A percentile compares a stretch with the other conserved stretches of the same genome.
phyloP scores from a whole-genome alignment of 2,329 filamentous ascomycete genomes.

The Aspergillus novofumigatus region DNA sequence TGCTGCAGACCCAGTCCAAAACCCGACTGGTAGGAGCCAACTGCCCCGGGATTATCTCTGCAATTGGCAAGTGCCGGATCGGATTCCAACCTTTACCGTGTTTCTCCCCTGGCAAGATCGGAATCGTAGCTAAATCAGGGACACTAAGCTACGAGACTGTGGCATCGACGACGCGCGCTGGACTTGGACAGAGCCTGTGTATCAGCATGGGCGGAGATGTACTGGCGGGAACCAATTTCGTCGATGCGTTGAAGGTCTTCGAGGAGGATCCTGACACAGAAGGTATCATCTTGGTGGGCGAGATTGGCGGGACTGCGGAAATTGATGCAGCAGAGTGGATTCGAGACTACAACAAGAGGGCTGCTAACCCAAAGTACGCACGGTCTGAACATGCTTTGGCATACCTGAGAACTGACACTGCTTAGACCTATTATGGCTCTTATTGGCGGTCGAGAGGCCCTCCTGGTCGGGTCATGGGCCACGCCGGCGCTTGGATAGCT shows the following conservation, averaged over 20 bases:
- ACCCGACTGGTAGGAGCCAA: constrained; percentile 76
- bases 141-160: constrained; percentile 78
- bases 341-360: constrained; percentile 56
- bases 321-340: constrained; percentile 72
- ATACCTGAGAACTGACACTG: constrained; percentile 8
- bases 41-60: constrained; percentile 73
- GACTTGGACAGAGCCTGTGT: constrained; percentile 71
- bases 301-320: constrained; percentile 67
- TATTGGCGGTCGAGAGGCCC: constrained; percentile 63
- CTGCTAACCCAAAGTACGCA: constrained; percentile 59
- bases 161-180: constrained; percentile 67
- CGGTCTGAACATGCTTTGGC: constrained; percentile 1
- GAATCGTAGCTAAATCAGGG: constrained; percentile 75
- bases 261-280: constrained; percentile 64
- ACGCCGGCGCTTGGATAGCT: constrained; percentile 69
- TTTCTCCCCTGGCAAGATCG: constrained; percentile 65
- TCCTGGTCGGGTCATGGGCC: constrained; percentile 67
- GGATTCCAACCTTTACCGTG: constrained; percentile 74
- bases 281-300: constrained; percentile 68
- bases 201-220: constrained; percentile 76
- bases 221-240: constrained; percentile 68
- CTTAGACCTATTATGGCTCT: constrained; percentile 67
- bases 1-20: constrained; percentile 66
- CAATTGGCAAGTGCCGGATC: constrained; percentile 64
- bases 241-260: constrained; percentile 65